Evolutionary conservation across 768 basidiomycete species (phyloP).

Genomic region (Trametes elegans): DNA sequence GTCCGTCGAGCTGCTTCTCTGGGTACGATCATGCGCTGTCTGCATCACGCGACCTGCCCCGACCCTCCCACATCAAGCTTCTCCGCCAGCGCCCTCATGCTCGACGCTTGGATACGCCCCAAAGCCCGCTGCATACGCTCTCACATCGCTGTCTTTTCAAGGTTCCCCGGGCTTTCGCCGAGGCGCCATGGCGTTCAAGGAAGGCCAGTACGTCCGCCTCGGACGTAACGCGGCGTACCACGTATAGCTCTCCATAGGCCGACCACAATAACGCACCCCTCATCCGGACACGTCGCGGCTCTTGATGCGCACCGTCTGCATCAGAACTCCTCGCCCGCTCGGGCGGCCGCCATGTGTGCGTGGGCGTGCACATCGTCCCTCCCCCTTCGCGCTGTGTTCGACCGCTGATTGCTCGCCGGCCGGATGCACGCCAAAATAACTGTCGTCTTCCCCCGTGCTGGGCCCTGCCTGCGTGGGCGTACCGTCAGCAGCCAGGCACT

Average conservation of each 20-base stretch:
- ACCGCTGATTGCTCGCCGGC: constrained; percentile 3
- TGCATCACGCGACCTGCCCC: constrained; percentile 10
- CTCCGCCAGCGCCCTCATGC: background rate
- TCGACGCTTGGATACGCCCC: background rate
- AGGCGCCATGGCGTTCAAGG: background rate
- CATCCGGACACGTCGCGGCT: background rate
- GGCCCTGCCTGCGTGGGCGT: background rate
- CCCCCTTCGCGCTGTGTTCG: background rate
- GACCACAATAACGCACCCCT: background rate
- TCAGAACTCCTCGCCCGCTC: constrained; percentile 9
- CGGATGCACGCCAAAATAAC: constrained; percentile 12
- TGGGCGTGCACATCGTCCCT: background rate
- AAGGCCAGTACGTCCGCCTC: background rate
- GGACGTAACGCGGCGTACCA: background rate
- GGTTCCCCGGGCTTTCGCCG: constrained; percentile 14
- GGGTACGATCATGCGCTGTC: constrained; percentile 16
- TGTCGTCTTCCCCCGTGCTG: constrained; percentile 1
- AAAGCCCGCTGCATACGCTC: background rate
- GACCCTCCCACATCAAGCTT: constrained; percentile 14
- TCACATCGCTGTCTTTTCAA: too few species aligned
- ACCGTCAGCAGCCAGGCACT: constrained; percentile 16
- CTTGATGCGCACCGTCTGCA: constrained; percentile 7
- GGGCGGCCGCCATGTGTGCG: constrained; percentile 7
- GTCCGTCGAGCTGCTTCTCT: constrained; percentile 8
- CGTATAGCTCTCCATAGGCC: background rate